Base-by-base conservation (phyloP, 805 yeast genomes). In the Metschnikowia proteae region DNA sequence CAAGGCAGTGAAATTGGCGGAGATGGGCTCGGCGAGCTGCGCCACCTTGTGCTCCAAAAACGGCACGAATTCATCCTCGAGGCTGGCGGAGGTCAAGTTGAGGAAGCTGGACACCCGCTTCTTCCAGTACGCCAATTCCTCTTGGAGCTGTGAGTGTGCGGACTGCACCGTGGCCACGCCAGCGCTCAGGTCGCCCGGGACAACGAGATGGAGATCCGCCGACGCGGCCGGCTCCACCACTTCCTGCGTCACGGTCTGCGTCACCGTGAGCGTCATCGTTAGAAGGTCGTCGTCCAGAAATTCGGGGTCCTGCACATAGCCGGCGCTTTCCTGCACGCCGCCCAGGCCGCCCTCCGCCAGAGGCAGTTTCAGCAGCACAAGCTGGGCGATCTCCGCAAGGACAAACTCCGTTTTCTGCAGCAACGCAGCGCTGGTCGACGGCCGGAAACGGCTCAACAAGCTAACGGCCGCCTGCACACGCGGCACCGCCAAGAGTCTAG, bases 51-150 rank as follows among this genome's bases (percentile, higher is more conserved):
- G 33, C 11, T 63, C 59, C 13, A 70, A 49, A 7, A 51, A 51
- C 0, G 70, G 69, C 26, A 56, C 54, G 57, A 70, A 67, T 30
- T 70, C 75, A 23, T 44, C 40, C 13, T 60, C 64, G 38, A 73
- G 61, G 46, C 62, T 69, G 7, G 55, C 50, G n/a, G 50, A 38
- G 0, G 76, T 74, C 50, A 71, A 60, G 23, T 61, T 58, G 38
- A 71, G 53, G 6, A 75, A 65, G 38, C 63, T 67, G 46, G 63
- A 56, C 23, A 73, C 67, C 49, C 66, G 68, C 5, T 45, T 31
- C 38, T 62, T 64, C 73, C 75, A 73, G 43, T 57, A 55, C 3
- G 39, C 30, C 37, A 73, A 58, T 42, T 69, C 69, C n/a, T 56
- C 56, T 38, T 69, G 62, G n/a, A 72, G 36, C 29, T 40, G 43